These are phyloP conservation scores for Claviceps arundinis DNA, from an alignment of 2,329 filamentous ascomycete species.

Conservation along the genomic window DNA sequence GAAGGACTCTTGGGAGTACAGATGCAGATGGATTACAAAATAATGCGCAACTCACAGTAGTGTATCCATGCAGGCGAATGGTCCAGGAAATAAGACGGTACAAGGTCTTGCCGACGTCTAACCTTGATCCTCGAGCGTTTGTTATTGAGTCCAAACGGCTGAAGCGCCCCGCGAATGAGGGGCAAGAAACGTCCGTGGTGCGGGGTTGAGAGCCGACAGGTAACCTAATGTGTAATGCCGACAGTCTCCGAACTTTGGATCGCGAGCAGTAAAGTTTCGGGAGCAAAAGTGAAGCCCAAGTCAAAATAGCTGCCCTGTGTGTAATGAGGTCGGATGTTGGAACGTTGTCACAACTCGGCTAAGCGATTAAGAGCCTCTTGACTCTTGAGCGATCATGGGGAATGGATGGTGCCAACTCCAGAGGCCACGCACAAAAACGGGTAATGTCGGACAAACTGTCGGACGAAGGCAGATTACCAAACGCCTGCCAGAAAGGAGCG, in stretches of 20 bases:
- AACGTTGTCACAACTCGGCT: background rate
- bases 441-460: background rate
- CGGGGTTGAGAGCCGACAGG: background rate
- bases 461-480: background rate
- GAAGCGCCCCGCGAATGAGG: background rate
- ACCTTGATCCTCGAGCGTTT: background rate
- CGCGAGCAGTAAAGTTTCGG: too few species aligned
- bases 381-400: background rate
- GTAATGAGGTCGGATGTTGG: background rate
- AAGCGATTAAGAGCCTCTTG: background rate
- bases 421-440: background rate
- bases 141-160: background rate
- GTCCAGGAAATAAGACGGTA: background rate
- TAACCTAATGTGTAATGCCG: too few species aligned
- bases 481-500: background rate
- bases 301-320: background rate
- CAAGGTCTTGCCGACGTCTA: too few species aligned
- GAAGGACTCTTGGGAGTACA: background rate
- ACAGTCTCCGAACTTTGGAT: background rate
- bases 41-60: conserved; percentile 38
- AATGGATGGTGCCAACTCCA: background rate
- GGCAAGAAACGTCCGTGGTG: background rate
- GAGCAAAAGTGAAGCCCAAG: too few species aligned
- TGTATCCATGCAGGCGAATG: conserved; percentile 38
- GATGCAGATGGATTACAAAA: background rate